Evolutionary conservation across 495 filamentous ascomycete species (phyloP), one percentile per base, ranked within the genome.

Genomic region (Penicillium fimorum): DNA sequence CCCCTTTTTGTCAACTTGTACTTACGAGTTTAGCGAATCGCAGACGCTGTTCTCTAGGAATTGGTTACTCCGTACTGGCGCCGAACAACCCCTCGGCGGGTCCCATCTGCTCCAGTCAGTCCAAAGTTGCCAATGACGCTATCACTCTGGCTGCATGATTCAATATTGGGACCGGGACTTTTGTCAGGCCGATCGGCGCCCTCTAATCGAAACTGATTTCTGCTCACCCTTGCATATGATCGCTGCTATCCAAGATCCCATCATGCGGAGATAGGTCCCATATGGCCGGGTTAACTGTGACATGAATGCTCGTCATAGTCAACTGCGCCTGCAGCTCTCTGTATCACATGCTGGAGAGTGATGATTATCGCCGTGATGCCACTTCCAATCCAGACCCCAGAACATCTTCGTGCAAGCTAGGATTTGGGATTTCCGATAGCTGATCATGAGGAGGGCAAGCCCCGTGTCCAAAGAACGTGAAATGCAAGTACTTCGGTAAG

Each of bases 211-310:
- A n/a, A 10, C 18, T 30, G 8, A 27, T 29, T 20, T 10, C 30
- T 37, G 24, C 18, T 52, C 58, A 47, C 57, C 63, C 60, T 65
- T 65, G 60, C 63, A 60, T 63, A 52, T 52, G 54, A 55, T 62
- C 59, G 42, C 53, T 24, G 47, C 15, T 46, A 53, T 55, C 55
- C 50, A 47, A 27, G 48, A 12, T 50, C 17, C 37, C 41, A 38
- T 48, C 7, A 32, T 60, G 50, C 35, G 57, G 53, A 57, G 38
- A 44, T 53, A 27, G 53, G 48, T 62, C 48, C 48, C 53, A 55
- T 41, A 35, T 50, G 46, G 25, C 17, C 47, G 17, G 15, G 12
- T 27, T 33, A 25, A 32, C 29, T 27, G 53, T 24, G 49, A 50
- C 48, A 59, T 53, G 55, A 30, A 49, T 60, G 53, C 53, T 52